Conservation (phyloP, 2,329 filamentous ascomycete species). For the Thyridium curvatum region DNA sequence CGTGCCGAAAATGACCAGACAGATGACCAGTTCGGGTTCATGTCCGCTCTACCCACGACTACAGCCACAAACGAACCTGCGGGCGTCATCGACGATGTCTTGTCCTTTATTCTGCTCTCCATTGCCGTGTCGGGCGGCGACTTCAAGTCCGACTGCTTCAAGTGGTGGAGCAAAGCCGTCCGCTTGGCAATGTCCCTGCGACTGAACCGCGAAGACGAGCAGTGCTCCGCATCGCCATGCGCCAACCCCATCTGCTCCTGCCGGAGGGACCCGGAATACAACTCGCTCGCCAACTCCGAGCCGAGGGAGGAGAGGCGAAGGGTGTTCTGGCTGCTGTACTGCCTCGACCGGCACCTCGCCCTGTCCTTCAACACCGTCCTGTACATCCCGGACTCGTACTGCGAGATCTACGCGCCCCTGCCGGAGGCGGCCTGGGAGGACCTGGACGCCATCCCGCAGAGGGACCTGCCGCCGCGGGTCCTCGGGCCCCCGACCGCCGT, state of each 20-base stretch:
- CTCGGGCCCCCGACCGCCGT: conserved; percentile 30
- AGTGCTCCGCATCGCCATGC: conserved; percentile 14
- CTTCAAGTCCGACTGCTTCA: conserved; percentile 40
- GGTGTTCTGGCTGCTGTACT: conserved; percentile 41
- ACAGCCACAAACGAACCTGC: conserved; percentile 26
- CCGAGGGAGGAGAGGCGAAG: conserved; percentile 37
- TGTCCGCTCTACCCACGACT: conserved; percentile 16
- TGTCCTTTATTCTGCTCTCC: conserved; percentile 37
- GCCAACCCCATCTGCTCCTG: conserved; percentile 24
- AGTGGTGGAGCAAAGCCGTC: conserved; percentile 39
- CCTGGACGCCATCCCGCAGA: conserved; percentile 22
- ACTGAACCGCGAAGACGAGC: conserved; percentile 30
- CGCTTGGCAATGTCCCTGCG: conserved; percentile 29
- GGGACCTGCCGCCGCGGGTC: conserved; percentile 22
- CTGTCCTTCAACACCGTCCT: conserved; percentile 39
- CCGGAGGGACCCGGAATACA: conserved; percentile 18
- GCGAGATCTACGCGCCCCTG: conserved; percentile 32
- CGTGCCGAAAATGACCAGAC: conserved; percentile 22
- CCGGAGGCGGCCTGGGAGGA: conserved; percentile 33
- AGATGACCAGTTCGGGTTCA: conserved; percentile 11
- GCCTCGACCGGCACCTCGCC: conserved; percentile 38
- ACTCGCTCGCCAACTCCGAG: conserved; percentile 24
- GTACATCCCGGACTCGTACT: conserved; percentile 38
- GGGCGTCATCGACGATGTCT: conserved; percentile 31
- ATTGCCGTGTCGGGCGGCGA: conserved; percentile 40